phyloP scores from a whole-genome alignment of 164 flowering plant genomes.

The Vitis rupestris region DNA sequence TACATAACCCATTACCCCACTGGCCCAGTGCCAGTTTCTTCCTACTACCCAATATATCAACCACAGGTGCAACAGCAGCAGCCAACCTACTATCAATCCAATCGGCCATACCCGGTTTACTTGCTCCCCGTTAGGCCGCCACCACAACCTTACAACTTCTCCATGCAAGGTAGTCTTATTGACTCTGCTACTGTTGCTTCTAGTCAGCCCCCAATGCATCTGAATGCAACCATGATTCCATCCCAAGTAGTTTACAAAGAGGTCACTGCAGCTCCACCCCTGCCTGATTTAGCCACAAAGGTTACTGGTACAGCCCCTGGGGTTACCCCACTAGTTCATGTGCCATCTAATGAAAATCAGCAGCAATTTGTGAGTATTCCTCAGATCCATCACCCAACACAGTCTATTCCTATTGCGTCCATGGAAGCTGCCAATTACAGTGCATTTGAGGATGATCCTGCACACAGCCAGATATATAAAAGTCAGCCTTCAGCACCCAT shows the following conservation, averaged over 20 bases:
- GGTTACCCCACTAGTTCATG: conserved; percentile 13
- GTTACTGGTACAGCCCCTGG: conserved; percentile 10
- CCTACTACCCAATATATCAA: conserved; percentile 32
- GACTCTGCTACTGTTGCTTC: conserved; percentile 7
- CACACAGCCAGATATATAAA: conserved; percentile 47
- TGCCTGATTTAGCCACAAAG: conserved; percentile 22
- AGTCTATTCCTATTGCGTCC: conserved; percentile 14
- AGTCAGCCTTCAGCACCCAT: conserved; percentile 53
- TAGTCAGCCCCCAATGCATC: conserved; percentile 22
- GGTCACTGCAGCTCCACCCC: conserved; percentile 10
- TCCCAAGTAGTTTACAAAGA: conserved; percentile 19
- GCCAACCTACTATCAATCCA: conserved; percentile 23
- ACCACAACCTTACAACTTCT: conserved; percentile 20
- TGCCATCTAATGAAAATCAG: conserved; percentile 18
- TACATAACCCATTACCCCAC: conserved; percentile 28
- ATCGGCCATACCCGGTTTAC: conserved; percentile 42
- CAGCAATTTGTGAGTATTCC: conserved; percentile 11
- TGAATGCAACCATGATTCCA: conserved; percentile 18
- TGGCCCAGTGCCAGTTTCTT: conserved; percentile 14
- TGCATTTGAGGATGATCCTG: conserved; percentile 40
- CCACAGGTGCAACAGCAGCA: conserved; percentile 28
- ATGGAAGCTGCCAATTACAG: conserved; percentile 12
- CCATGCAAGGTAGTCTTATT: conserved; percentile 11
- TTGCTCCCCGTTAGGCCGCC: conserved; percentile 36
- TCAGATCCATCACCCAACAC: conserved; percentile 20